phyloP scores from a whole-genome alignment of 345 rosid species.

The Bretschneidera sinensis region DNA sequence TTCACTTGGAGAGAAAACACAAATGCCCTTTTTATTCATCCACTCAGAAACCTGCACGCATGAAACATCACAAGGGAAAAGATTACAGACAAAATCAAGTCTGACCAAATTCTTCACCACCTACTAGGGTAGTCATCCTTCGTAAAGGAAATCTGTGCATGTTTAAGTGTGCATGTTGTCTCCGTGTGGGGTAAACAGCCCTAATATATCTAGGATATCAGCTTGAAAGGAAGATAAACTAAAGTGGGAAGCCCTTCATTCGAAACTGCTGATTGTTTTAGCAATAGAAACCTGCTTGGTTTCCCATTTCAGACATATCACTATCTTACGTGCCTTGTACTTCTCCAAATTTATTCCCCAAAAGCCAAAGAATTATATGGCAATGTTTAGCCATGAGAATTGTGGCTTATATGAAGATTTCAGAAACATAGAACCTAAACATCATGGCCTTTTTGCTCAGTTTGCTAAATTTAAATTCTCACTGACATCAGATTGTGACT shows the following conservation, averaged over 20 bases:
- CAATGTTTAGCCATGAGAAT: too few species aligned
- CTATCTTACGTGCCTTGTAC: background rate
- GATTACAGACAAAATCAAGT: constrained; percentile 1
- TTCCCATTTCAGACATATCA: background rate
- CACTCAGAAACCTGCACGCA: constrained; percentile 69
- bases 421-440: too few species aligned
- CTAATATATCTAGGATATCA: too few species aligned
- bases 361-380: background rate
- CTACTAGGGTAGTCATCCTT: too few species aligned
- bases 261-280: too few species aligned
- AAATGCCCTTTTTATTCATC: constrained; percentile 58
- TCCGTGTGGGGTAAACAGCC: too few species aligned
- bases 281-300: background rate
- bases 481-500: background rate
- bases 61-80: constrained; percentile 10
- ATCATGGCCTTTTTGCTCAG: background rate
- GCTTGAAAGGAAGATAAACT: background rate
- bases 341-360: background rate
- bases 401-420: too few species aligned
- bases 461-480: background rate
- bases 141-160: too few species aligned
- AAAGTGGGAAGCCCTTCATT: too few species aligned
- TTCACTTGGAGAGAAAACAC: constrained; percentile 54
- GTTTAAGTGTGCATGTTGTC: too few species aligned
- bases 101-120: too few species aligned